Evolutionary conservation across 495 filamentous ascomycete genomes (phyloP).

Genomic region (Alectoria sarmentosa): DNA sequence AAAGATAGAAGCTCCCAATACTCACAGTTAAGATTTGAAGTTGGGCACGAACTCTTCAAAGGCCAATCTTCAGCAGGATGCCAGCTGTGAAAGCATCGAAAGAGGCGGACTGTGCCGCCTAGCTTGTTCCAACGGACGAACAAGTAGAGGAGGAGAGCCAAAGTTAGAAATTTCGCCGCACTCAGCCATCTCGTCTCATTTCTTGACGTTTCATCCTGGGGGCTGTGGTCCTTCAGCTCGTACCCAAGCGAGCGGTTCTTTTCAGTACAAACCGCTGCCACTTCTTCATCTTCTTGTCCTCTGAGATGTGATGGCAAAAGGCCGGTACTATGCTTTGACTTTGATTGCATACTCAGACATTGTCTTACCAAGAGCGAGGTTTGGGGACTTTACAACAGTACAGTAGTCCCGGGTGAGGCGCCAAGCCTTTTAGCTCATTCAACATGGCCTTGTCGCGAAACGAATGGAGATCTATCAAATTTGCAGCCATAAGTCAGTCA

Average conservation of each 20-base stretch:
- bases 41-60: background rate
- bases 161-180: background rate
- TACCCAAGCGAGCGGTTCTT: too few relatives aligned
- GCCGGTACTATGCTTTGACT: background rate
- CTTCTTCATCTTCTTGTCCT: background rate
- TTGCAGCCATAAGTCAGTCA: too few relatives aligned
- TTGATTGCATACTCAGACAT: background rate
- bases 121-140: background rate
- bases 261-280: background rate
- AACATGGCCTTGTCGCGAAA: too few relatives aligned
- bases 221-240: background rate
- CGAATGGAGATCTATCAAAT: too few relatives aligned
- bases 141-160: background rate
- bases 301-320: background rate
- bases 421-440: too few relatives aligned
- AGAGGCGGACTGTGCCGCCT: background rate
- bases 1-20: background rate
- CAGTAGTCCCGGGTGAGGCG: too few relatives aligned
- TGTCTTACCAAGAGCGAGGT: background rate
- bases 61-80: background rate
- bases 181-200: background rate
- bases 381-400: too few relatives aligned
- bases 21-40: constrained; percentile 1
- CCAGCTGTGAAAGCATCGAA: background rate
- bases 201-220: background rate